Base-by-base conservation (phyloP, 768 basidiomycete genomes). In the Hortiboletus campestris region DNA sequence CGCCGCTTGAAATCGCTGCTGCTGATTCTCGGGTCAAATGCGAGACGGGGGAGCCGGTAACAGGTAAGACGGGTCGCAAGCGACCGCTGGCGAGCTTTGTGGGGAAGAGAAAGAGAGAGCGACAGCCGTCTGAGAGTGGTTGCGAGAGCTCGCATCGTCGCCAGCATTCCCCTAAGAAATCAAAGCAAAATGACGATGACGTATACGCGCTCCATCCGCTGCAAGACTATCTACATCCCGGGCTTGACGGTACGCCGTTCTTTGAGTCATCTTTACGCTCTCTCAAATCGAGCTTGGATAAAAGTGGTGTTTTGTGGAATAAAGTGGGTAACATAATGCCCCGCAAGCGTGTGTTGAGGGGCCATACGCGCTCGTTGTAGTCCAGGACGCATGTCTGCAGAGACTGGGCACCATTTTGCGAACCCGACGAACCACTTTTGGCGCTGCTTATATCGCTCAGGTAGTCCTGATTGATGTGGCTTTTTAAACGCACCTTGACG, bases 261-360 rank as follows among this genome's bases (percentile, higher is more conserved):
- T 35, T 62, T 41, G 50, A 36, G 0, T 7, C 20, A 4, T 20
- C 10, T 19, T 34, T 44, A 39, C 17, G 19, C 20, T 19, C 52
- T 49, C 52, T 49, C 17, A 40, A 20, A 39, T 44, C 6, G 16
- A 54, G 4, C 43, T 25, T 47, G 42, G 6, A 28, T 31, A 17
- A 48, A 28, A 93, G 90, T 93, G 22, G 60, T 92, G 14, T 91
- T 94, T 60, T 92, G 89, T 63, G 91, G 92, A 9, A 91, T 94
- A 46, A 94, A 92, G 91, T 91, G 58, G 51, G 78, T 58, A 4
- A 16, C 46, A 17, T 12, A n/a, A 8, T n/a, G n/a, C n/a, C n/a
- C 8, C 19, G 14, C 39, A 46, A n/a, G 20, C 32, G 35, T 46
- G n/a, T 50, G 36, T 31, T 57, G 35, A 56, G 28, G 17, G 45